Evolutionary conservation across 495 filamentous ascomycete species (phyloP), one percentile per base, ranked within the genome.

Genomic region (Neurospora sp.): DNA sequence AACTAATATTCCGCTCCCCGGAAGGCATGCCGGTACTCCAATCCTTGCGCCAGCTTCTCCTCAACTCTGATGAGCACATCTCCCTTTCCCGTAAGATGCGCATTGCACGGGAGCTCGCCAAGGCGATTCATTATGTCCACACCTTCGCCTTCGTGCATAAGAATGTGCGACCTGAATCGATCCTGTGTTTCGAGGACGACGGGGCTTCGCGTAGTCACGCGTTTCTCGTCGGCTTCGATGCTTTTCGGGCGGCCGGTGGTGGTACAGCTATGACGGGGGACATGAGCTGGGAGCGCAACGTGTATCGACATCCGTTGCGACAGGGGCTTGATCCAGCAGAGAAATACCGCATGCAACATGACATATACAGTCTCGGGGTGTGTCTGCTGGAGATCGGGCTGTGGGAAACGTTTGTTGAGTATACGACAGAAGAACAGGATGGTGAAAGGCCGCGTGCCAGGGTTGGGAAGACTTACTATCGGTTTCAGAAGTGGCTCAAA

Each of bases 311-410:
- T 72, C 88, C 88, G 7, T 66, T 75, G 0, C 84, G 87, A 0
- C 84, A 88, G 54, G 87, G 87, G 2, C 8, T 77, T 0, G 74
- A 46, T 1, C 83, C 83, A 0, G 73, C 82, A 41, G 79, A 84
- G 1, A 42, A 69, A 8, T 90, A 87, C 72, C 78, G 71, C 2
- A 90, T 89, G 86, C 87, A 89, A 71, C 87, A 90, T 77, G 89
- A 91, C 74, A 89, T 91, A 35, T 90, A 91, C 76, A 89, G 87
- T 76, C 82, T 91, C 14, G 90, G 90, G 0, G 86, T 89, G 10
- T 86, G 86, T 72, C 80, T 92, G 0, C 74, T 92, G 3, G 90
- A 92, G 76, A 82, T 91, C 42, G 89, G 87, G 0, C 72, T 91
- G 4, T 90, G 88, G 88, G 73, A 83, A 3, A 82, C 85, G 0